Evolutionary conservation across 768 basidiomycete species (phyloP).

Genomic region (Boletus speciosus): DNA sequence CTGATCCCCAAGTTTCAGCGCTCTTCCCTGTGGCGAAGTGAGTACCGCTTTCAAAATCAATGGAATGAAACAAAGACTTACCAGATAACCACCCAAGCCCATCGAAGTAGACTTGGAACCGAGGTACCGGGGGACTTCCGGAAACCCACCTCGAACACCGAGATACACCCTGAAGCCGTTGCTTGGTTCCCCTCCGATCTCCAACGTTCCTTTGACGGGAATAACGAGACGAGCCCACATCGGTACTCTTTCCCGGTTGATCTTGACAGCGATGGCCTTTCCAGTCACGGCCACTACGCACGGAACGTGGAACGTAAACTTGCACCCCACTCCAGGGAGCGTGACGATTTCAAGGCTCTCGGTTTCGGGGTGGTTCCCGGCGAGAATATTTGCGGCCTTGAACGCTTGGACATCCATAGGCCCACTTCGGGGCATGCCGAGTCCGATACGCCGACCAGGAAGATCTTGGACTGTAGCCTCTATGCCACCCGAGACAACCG

Average conservation of each 20-base stretch:
- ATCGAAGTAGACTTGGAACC: conserved; percentile 66
- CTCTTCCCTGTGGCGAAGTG: conserved; percentile 41
- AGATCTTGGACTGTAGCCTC: conserved; percentile 59
- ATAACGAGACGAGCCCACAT: conserved; percentile 53
- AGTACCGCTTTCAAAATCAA: conserved; percentile 1
- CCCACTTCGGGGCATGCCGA: conserved; percentile 61
- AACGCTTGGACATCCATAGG: conserved; percentile 62
- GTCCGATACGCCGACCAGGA: conserved; percentile 48
- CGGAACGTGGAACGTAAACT: conserved; percentile 46
- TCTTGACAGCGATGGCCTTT: conserved; percentile 38
- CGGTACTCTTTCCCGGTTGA: conserved; percentile 36
- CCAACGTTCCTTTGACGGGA: conserved; percentile 41
- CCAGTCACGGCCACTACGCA: conserved; percentile 58
- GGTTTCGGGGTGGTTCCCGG: conserved; percentile 45
- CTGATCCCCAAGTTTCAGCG: conserved; percentile 49
- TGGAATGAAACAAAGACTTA: conserved; percentile 12
- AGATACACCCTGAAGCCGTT: conserved; percentile 55
- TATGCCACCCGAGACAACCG: conserved; percentile 52
- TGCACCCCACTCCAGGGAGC: conserved; percentile 41
- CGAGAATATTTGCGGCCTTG: conserved; percentile 54
- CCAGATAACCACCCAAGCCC: conserved; percentile 60
- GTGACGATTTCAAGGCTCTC: conserved; percentile 58
- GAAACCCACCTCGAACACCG: conserved; percentile 58
- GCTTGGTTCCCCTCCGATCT: conserved; percentile 30
- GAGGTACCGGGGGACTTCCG: conserved; percentile 50